These are phyloP conservation scores for Prunus armeniaca DNA, from an alignment of 306 rosid genomes.

Conservation along the genomic window DNA sequence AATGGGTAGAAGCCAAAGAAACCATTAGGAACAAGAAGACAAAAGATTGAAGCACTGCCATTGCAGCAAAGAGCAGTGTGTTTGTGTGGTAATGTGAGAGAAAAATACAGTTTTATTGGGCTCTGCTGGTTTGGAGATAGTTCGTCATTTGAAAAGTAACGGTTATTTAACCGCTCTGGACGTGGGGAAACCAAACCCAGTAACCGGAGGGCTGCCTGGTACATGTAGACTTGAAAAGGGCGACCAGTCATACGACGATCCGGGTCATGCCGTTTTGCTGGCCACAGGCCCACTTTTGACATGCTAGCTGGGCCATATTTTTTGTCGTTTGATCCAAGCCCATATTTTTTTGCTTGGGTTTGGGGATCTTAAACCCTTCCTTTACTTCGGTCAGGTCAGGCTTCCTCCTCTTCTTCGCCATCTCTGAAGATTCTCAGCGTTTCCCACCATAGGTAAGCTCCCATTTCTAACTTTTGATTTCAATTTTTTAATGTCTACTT, in stretches of 20 bases:
- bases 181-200: conserved; percentile 1
- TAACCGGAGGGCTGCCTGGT: neutral
- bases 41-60: conserved; percentile 13
- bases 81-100: neutral
- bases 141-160: neutral
- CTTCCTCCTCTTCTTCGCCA: neutral
- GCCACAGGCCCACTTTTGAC: neutral
- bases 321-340: neutral
- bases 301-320: neutral
- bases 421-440: neutral
- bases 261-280: neutral
- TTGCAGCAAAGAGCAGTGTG: neutral
- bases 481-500: neutral
- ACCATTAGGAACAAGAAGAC: neutral
- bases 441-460: conserved; percentile 8
- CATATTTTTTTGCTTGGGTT: neutral
- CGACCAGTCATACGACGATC: neutral
- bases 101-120: neutral
- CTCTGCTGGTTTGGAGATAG: neutral
- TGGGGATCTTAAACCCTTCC: neutral
- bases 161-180: conserved; percentile 19
- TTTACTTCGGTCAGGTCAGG: neutral
- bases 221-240: neutral
- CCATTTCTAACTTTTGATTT: neutral
- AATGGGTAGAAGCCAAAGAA: conserved; percentile 2